Percentiles rank a stretch among this genome's conserved stretches.
Evolutionary conservation across 1,139 yeast species (phyloP).

Genomic region (Candida mesenterica): DNA sequence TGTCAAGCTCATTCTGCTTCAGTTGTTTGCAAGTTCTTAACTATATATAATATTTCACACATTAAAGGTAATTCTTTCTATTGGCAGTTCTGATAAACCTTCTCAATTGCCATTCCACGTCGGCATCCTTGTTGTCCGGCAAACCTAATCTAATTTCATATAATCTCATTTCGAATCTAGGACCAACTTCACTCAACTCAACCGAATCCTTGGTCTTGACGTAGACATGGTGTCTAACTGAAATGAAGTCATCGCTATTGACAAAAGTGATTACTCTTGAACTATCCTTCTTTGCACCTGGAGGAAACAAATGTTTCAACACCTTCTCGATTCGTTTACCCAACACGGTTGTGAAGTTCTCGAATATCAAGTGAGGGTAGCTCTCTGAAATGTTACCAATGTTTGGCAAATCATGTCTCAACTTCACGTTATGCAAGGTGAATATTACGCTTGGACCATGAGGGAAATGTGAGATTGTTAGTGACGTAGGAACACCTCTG

Average conservation of each 20-base stretch:
- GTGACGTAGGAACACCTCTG: constrained; percentile 95
- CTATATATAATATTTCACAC: no score
- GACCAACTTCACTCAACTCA: constrained; percentile 95
- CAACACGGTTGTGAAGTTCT: constrained; percentile 78
- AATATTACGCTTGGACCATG: constrained; percentile 97
- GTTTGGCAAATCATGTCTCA: constrained; percentile 87
- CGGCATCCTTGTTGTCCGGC: constrained; percentile 95
- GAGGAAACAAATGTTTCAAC: constrained; percentile 88
- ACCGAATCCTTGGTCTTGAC: constrained; percentile 86
- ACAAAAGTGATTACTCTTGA: constrained; percentile 89
- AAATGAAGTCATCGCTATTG: constrained; percentile 85
- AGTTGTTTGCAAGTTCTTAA: no score
- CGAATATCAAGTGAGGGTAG: constrained; percentile 91
- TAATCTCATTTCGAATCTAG: constrained; percentile 95
- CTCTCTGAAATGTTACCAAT: constrained; percentile 88
- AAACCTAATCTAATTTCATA: constrained; percentile 88
- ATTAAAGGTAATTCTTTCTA: constrained; percentile 76
- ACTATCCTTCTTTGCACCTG: constrained; percentile 90
- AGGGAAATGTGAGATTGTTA: constrained; percentile 92
- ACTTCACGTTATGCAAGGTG: constrained; percentile 89
- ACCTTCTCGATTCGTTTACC: constrained; percentile 83
- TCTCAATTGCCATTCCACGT: constrained; percentile 92
- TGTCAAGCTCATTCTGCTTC: not conserved
- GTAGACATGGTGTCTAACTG: constrained; percentile 93
- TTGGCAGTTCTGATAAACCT: constrained; percentile 93